phyloP scores from a whole-genome alignment of 805 yeast genomes.

The Candida quercuum region DNA sequence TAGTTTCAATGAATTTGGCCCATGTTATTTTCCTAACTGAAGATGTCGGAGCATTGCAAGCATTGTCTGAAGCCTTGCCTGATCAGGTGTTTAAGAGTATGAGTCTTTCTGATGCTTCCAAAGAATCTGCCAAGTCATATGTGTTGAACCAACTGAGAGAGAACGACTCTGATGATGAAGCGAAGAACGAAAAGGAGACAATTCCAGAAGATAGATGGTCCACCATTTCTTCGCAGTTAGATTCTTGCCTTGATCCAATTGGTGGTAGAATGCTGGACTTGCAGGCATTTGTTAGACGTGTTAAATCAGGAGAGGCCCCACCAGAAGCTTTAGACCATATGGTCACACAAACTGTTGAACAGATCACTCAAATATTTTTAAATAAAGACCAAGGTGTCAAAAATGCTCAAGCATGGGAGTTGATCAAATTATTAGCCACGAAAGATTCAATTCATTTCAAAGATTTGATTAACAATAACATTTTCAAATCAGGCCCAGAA shows the following conservation, averaged over 20 bases:
- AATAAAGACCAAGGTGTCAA: constrained; percentile 51
- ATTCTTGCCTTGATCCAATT: constrained; percentile 58
- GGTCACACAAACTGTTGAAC: constrained; percentile 81
- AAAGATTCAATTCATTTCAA: constrained; percentile 40
- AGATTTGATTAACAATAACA: constrained; percentile 49
- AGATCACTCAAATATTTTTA: constrained; percentile 74
- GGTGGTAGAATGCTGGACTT: constrained; percentile 96
- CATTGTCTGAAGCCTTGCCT: constrained; percentile 70
- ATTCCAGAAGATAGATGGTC: constrained; percentile 6
- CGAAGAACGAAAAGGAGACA: constrained; percentile 13
- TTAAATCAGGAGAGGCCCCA: constrained; percentile 84
- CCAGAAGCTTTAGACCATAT: constrained; percentile 70
- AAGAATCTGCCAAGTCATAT: constrained; percentile 61
- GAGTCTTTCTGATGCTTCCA: constrained; percentile 76
- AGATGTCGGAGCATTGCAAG: constrained; percentile 72
- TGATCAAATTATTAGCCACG: constrained; percentile 59
- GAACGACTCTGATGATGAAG: constrained; percentile 25
- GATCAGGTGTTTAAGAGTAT: constrained; percentile 79
- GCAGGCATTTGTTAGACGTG: constrained; percentile 83
- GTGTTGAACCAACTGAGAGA: constrained; percentile 49
- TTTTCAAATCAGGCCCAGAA: constrained; percentile 53
- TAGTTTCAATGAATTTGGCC: constrained; percentile 74
- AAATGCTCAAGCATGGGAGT: constrained; percentile 82
- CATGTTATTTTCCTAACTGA: constrained; percentile 87
- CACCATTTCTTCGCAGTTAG: constrained; percentile 35